These are phyloP conservation scores for Coemansia sp. DNA, from an alignment of 371 early-diverging fungal genomes.

Conservation along the genomic window DNA sequence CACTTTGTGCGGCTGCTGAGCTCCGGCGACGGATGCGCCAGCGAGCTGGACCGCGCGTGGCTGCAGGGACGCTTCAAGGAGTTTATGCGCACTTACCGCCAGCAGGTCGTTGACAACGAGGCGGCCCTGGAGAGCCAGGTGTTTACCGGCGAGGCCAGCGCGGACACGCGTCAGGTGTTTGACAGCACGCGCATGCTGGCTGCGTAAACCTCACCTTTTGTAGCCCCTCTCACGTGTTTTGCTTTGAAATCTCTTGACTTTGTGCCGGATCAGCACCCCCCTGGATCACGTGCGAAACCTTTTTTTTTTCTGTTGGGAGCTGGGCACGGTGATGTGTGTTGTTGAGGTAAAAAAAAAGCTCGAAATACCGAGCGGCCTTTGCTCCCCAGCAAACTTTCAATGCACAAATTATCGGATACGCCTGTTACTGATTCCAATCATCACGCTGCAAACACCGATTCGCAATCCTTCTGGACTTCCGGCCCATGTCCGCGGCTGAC, in stretches of 20 bases:
- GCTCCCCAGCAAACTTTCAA: no score
- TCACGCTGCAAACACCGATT: not conserved
- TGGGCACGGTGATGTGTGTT: no score
- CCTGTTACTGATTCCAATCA: no score
- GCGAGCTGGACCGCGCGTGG: slow-evolving; percentile 66
- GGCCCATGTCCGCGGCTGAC: slow-evolving; percentile 6
- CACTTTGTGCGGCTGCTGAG: slow-evolving; percentile 66
- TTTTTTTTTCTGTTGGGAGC: no score
- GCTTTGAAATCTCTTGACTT: no score
- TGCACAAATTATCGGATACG: no score
- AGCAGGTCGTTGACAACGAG: slow-evolving; percentile 64
- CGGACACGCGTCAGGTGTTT: slow-evolving; percentile 39
- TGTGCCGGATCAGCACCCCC: no score
- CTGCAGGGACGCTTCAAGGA: slow-evolving; percentile 80
- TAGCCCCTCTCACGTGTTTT: no score
- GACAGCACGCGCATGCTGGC: slow-evolving; percentile 19
- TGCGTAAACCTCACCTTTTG: not conserved
- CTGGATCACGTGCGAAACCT: no score
- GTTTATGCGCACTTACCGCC: slow-evolving; percentile 72
- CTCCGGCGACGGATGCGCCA: slow-evolving; percentile 49
- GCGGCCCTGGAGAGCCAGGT: slow-evolving; percentile 69
- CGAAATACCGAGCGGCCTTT: no score
- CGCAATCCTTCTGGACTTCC: not conserved
- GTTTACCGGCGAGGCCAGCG: slow-evolving; percentile 59
- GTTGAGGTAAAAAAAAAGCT: no score